Base-by-base conservation (phyloP, 495 filamentous ascomycete genomes). In the Haplographium delicatum region DNA sequence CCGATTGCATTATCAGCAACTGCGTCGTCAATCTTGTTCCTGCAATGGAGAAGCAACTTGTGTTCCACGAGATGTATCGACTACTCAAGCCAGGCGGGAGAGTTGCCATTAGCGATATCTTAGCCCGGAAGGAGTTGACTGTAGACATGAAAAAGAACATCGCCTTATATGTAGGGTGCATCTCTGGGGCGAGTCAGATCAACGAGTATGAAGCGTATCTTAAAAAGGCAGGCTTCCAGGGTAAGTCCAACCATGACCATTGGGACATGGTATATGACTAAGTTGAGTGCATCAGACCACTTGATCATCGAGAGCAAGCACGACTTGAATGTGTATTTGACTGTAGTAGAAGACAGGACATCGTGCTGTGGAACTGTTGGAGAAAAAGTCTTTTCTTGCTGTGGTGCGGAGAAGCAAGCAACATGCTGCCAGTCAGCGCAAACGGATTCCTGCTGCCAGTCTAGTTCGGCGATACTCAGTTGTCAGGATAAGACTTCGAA, bases 101-200 rank as follows among this genome's bases (percentile, higher is more conserved):
- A 20, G 62, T 86, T 18, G 84, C 80, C 4, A 66, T 89, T 10
- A 78, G 73, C n/a, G 83, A 87, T 61, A 81, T 86, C 50, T 63
- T 86, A 4, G 51, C 51, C 0, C 24, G 20, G 37, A 54, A 54
- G 25, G 9, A 31, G 18, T 27, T 54, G 8, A 15, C 51, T 15
- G 10, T 9, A 16, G 37, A 49, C 18, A 9, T 54, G 16, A 28
- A 51, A 26, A 27, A 26, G 4, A 20, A 54, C 20, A 44, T 58
- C 27, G 26, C 26, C 1, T 43, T 58, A 24, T 58, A 58, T 47
- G 50, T 54, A 9, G 55, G 55, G 6, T 58, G 55, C 37, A 48
- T 38, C 22, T 68, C 74, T 6, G 81, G 84, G 15, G 79, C 81
- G 0, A 80, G 76, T 43, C 47, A 66, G 59, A 61, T 80, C 18